Evolutionary conservation across 176 grass and related monocot species (phyloP), one percentile per base, ranked within the genome.

Genomic region (Carex cristatella): DNA sequence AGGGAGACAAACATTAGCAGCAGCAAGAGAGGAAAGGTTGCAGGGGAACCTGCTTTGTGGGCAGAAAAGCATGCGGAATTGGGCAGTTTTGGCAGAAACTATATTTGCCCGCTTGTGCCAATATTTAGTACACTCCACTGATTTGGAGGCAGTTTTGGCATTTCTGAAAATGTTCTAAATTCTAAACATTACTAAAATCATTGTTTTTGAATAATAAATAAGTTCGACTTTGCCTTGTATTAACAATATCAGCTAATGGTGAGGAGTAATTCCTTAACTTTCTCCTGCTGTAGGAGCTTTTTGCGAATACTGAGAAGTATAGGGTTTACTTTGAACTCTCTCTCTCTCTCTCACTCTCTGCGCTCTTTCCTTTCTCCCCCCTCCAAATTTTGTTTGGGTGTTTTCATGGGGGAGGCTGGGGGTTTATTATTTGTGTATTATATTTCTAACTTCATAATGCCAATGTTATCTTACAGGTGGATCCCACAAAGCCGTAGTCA

Each of bases 141-240:
- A 57, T 78, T 72, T 74, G 70, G 49, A n/a, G 10, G 70, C 44
- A 74, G 10, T 53, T 69, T 69, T 74, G 8, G 70, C 65, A 74
- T 73, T 35, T 73, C 9, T 53, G 70, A 53, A 51, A 4, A 74
- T 46, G 44, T 74, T 16, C n/a, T 74, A 53, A 11, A 48, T 51
- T 74, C 5, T 27, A 13, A 74, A 73, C 14, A 74, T 74, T 74
- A 51, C 42, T 51, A 27, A 51, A 49, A 23, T 35, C 12, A 30
- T 28, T 51, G 1, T 74, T 51, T 11, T 10, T 49, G 8, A 19
- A 19, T 51, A 49, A 74, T 51, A 74, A 4, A 51, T 51, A 13
- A 5, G 49, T 49, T 74, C 49, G 10, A 28, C 11, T 35, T 69
- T 31, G 65, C 33, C 65, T 69, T 69, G 14, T 69, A 69, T 69